phyloP scores from a whole-genome alignment of 1,139 yeast genomes.

The Kurtzmaniella quercitrusa region DNA sequence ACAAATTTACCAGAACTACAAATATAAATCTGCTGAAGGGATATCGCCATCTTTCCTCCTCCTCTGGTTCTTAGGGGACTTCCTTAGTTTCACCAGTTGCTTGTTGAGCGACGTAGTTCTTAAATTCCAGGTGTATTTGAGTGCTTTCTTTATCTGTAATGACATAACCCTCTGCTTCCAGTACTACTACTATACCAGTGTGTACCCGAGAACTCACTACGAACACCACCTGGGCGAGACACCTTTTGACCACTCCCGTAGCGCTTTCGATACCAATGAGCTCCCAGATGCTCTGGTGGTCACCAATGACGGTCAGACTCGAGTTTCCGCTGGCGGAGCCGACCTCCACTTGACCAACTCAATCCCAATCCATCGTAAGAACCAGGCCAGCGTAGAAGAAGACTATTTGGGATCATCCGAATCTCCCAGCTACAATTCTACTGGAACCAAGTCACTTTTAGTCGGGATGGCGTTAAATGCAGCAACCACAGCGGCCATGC shows the following conservation, averaged over 20 bases:
- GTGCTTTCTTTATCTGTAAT: constrained; percentile 69
- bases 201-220: constrained; percentile 21
- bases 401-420: constrained; percentile 13
- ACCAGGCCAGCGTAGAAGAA: background rate
- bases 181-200: constrained; percentile 63
- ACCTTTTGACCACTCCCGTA: background rate
- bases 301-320: no score
- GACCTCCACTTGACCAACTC: constrained; percentile 3
- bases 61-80: constrained; percentile 84
- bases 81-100: constrained; percentile 77
- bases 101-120: constrained; percentile 66
- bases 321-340: background rate
- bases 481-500: constrained; percentile 20
- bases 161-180: constrained; percentile 72
- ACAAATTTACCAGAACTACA: constrained; percentile 73
- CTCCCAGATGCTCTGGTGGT: no score
- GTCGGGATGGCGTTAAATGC: constrained; percentile 21
- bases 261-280: background rate
- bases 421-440: constrained; percentile 23
- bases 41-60: constrained; percentile 70
- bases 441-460: constrained; percentile 12
- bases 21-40: constrained; percentile 79
- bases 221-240: background rate
- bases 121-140: constrained; percentile 70
- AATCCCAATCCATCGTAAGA: constrained; percentile 3